These are phyloP conservation scores for Globisporangium ultimum DNA, from an alignment of 352 stramenopile species.

Conservation along the genomic window DNA sequence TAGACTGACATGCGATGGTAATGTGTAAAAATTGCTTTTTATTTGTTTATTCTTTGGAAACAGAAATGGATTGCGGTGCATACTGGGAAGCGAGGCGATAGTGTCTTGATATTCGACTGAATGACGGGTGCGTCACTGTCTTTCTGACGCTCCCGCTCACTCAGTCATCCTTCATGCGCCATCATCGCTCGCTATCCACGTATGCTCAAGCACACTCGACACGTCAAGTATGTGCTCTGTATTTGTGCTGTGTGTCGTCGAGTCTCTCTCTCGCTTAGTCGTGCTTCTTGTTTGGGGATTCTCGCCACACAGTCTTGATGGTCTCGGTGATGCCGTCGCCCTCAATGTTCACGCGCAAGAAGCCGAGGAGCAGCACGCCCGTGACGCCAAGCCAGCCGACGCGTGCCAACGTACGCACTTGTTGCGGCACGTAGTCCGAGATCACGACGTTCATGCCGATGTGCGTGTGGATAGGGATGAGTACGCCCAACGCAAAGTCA, in stretches of 20 bases:
- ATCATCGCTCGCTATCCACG: background rate
- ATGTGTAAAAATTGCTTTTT: too few species aligned
- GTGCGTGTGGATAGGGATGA: constrained; percentile 89
- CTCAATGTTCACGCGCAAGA: constrained; percentile 83
- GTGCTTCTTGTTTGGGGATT: constrained; percentile 66
- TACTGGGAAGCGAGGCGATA: too few species aligned
- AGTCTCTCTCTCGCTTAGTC: constrained; percentile 14
- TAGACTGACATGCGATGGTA: background rate
- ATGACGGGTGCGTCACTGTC: too few species aligned
- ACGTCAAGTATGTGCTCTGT: too few species aligned
- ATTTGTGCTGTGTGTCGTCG: background rate
- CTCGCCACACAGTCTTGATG: constrained; percentile 84
- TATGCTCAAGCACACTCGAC: too few species aligned
- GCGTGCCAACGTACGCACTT: constrained; percentile 46
- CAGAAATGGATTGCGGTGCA: too few species aligned
- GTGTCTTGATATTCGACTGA: too few species aligned
- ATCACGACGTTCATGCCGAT: constrained; percentile 94
- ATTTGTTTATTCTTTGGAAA: too few species aligned
- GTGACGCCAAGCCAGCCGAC: constrained; percentile 71
- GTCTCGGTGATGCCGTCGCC: constrained; percentile 84
- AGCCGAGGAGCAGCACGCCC: constrained; percentile 74
- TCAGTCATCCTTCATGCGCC: too few species aligned
- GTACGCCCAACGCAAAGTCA: constrained; percentile 73
- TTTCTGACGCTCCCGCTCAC: too few species aligned
- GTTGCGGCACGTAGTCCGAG: constrained; percentile 93